Evolutionary conservation across 495 filamentous ascomycete genomes (phyloP).

Genomic region (Tuber borchii): DNA sequence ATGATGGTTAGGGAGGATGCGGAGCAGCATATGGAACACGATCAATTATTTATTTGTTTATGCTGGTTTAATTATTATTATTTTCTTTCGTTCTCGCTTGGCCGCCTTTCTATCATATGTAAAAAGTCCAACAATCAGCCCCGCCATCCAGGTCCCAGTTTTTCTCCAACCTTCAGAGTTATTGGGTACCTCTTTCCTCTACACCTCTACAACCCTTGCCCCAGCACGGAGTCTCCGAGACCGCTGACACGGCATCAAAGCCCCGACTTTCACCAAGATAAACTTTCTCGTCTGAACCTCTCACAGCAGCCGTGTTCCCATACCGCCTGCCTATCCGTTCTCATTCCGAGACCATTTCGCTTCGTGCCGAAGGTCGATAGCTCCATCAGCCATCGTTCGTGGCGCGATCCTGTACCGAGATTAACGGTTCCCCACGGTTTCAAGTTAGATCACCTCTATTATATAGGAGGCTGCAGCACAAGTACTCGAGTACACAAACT

Average conservation of each 20-base stretch:
- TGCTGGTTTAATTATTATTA: not conserved
- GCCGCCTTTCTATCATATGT: not conserved
- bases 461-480: not conserved
- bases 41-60: not conserved
- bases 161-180: not conserved
- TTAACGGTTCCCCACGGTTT: conserved; percentile 35
- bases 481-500: not conserved
- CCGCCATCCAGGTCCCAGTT: not conserved
- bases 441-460: conserved; percentile 24
- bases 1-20: not conserved
- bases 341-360: conserved; percentile 15
- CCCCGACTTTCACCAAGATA: not conserved
- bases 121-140: not conserved
- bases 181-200: not conserved
- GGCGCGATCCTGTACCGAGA: conserved; percentile 40
- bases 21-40: not conserved
- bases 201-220: not conserved
- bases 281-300: not conserved
- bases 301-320: not conserved
- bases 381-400: conserved; percentile 32
- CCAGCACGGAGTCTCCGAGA: not conserved
- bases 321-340: not conserved
- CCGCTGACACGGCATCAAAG: not conserved
- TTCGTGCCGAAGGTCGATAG: conserved; percentile 29
- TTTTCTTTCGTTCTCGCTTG: not conserved